These are phyloP conservation scores for Globisporangium sylvaticum DNA, from an alignment of 352 stramenopile genomes.

Conservation along the genomic window DNA sequence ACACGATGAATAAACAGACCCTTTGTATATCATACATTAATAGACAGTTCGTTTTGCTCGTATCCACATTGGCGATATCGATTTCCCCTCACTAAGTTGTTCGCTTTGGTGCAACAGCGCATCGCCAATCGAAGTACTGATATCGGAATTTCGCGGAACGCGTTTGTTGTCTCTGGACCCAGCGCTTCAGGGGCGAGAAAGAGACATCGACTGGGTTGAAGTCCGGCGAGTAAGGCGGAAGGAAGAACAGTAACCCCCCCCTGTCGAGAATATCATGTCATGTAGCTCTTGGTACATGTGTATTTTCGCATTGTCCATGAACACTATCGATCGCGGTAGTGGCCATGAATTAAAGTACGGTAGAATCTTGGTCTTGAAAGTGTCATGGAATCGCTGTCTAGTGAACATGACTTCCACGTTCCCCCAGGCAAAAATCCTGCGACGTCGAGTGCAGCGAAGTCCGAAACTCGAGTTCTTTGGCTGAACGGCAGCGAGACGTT, in stretches of 20 bases:
- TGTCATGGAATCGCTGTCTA: background rate
- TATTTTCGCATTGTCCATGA: slow-evolving; percentile 53
- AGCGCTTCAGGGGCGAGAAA: background rate
- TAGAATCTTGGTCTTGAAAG: background rate
- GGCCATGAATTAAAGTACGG: slow-evolving; percentile 90
- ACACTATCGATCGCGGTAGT: slow-evolving; percentile 64
- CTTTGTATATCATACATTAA: background rate
- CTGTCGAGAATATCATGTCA: background rate
- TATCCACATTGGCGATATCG: background rate
- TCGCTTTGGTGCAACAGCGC: background rate
- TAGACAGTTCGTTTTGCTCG: background rate
- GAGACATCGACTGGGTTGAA: background rate
- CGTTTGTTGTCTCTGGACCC: background rate
- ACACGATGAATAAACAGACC: too few relatives aligned
- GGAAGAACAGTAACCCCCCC: background rate
- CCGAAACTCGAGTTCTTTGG: background rate
- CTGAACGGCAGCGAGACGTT: too few relatives aligned
- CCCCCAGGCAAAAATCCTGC: background rate
- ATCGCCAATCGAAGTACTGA: background rate
- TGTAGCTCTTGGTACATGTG: slow-evolving; percentile 92
- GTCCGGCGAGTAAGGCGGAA: background rate
- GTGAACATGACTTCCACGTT: background rate
- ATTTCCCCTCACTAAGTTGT: background rate
- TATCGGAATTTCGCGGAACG: background rate
- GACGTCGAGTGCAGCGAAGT: background rate